These are phyloP conservation scores for Leptoxyphium fumago DNA, from an alignment of 2,329 filamentous ascomycete species.

Conservation along the genomic window DNA sequence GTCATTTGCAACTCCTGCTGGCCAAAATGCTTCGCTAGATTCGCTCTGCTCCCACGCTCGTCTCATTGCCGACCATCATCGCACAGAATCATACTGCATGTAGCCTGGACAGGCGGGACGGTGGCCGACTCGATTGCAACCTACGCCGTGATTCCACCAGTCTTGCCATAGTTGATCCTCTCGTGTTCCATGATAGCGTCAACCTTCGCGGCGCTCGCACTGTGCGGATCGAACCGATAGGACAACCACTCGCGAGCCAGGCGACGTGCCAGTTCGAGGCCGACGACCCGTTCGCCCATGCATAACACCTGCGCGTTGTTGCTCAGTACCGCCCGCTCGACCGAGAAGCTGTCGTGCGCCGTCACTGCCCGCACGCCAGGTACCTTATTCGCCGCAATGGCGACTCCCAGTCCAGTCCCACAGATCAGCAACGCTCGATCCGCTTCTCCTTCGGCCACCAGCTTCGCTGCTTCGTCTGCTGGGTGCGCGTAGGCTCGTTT, in stretches of 20 bases:
- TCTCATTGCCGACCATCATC: too few relatives aligned
- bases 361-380: conserved; percentile 75
- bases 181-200: conserved; percentile 35
- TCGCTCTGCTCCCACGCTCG: too few relatives aligned
- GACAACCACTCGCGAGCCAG: conserved; percentile 70
- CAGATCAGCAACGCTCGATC: conserved; percentile 74
- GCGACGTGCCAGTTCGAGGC: conserved; percentile 63
- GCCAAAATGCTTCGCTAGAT: too few relatives aligned
- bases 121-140: too few relatives aligned
- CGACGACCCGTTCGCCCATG: conserved; percentile 72
- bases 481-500: conserved; percentile 72
- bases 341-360: conserved; percentile 72
- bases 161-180: conserved; percentile 21
- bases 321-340: conserved; percentile 65
- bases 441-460: conserved; percentile 47
- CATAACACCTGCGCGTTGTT: conserved; percentile 82
- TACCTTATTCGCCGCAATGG: conserved; percentile 81
- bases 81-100: too few relatives aligned
- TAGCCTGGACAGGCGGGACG: too few relatives aligned
- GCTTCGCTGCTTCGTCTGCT: conserved; percentile 55
- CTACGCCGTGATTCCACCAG: background rate
- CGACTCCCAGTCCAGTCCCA: conserved; percentile 74
- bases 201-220: conserved; percentile 45
- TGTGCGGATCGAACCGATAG: conserved; percentile 61
- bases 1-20: too few relatives aligned